phyloP scores from a whole-genome alignment of 2,329 filamentous ascomycete genomes.

The Beauveria pseudobassiana region DNA sequence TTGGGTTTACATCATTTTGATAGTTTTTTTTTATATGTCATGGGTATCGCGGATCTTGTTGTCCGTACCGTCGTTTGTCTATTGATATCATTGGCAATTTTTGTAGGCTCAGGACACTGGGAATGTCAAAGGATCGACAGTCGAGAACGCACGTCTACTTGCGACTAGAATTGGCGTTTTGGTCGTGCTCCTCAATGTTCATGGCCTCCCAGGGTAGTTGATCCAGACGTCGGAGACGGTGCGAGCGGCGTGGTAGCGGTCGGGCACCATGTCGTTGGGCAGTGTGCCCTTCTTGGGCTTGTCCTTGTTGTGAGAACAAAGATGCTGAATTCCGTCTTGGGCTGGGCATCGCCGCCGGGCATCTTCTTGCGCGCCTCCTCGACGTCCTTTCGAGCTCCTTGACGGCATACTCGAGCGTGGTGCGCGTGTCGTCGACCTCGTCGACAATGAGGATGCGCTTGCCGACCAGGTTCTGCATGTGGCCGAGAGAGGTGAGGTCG shows the following conservation, averaged over 20 bases:
- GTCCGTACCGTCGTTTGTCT: not conserved
- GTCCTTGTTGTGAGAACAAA: slow-evolving; percentile 99
- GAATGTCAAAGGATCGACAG: not conserved
- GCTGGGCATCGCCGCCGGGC: slow-evolving; percentile 54
- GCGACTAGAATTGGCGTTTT: not conserved
- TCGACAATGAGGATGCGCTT: slow-evolving; percentile 91
- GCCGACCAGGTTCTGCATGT: slow-evolving; percentile 83
- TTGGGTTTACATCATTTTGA: not conserved
- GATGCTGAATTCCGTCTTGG: slow-evolving; percentile 81
- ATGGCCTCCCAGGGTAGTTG: slow-evolving; percentile 95
- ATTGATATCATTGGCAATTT: not conserved
- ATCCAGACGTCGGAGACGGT: slow-evolving; percentile 97
- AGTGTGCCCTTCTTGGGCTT: slow-evolving; percentile 89
- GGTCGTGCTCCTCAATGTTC: slow-evolving; percentile 89
- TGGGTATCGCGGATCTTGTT: slow-evolving; percentile 1
- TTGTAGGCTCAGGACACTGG: not conserved
- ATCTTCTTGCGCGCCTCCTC: slow-evolving; percentile 68
- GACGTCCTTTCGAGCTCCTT: slow-evolving; percentile 89
- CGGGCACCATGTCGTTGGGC: slow-evolving; percentile 68
- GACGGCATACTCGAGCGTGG: slow-evolving; percentile 89
- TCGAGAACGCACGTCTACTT: not conserved
- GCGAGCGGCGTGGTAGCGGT: slow-evolving; percentile 74
- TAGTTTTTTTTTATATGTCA: not conserved
- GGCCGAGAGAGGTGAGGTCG: slow-evolving; percentile 71
- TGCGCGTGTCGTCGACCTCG: slow-evolving; percentile 92